Evolutionary conservation across 2,329 filamentous ascomycete genomes (phyloP).

Genomic region (Pseudogymnoascus sp.): DNA sequence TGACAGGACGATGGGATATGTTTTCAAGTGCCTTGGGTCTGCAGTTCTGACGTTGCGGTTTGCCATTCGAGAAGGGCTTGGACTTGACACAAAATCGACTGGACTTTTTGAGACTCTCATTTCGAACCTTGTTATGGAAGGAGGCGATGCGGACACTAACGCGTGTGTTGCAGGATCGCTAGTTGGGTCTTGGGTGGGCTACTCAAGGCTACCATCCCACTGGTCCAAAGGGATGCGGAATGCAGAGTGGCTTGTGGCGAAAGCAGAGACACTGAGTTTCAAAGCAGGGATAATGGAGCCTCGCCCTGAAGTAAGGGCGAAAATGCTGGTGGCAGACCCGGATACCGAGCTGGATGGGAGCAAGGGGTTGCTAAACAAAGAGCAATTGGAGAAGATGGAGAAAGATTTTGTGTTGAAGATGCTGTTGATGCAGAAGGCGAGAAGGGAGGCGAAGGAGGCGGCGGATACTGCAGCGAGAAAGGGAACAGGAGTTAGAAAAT

Average conservation of each 20-base stretch:
- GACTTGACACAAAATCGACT: slow-evolving; percentile 20
- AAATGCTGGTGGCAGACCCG: slow-evolving; percentile 31
- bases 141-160: slow-evolving; percentile 50
- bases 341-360: slow-evolving; percentile 41
- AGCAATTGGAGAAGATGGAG: slow-evolving; percentile 31
- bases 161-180: slow-evolving; percentile 47
- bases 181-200: slow-evolving; percentile 43
- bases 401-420: slow-evolving; percentile 15
- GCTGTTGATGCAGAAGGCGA: slow-evolving; percentile 15
- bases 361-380: slow-evolving; percentile 33
- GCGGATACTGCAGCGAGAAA: neutral
- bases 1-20: slow-evolving; percentile 45
- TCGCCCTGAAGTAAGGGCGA: slow-evolving; percentile 28
- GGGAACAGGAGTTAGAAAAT: neutral
- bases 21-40: slow-evolving; percentile 47
- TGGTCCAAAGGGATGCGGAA: slow-evolving; percentile 45
- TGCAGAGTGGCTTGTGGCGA: slow-evolving; percentile 40
- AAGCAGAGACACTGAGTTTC: slow-evolving; percentile 38
- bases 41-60: slow-evolving; percentile 41
- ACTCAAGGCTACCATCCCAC: slow-evolving; percentile 40
- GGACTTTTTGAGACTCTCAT: slow-evolving; percentile 42
- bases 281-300: slow-evolving; percentile 32
- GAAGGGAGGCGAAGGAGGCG: slow-evolving; percentile 17
- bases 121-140: slow-evolving; percentile 44
- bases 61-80: slow-evolving; percentile 33